Evolutionary conservation across 305 asterid genomes (phyloP), one percentile per base, ranked within the genome.

Genomic region (Fraxinus greggii): DNA sequence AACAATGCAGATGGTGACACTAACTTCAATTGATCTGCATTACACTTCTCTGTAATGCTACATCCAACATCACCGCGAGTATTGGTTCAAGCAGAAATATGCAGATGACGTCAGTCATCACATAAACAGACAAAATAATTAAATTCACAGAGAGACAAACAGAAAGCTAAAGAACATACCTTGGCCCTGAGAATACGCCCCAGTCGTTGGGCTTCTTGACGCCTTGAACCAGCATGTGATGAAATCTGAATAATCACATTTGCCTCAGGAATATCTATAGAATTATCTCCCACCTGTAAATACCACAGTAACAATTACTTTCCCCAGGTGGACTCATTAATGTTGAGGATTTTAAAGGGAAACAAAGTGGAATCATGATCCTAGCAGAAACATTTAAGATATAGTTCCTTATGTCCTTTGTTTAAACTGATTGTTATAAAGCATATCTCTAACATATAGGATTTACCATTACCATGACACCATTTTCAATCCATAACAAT

Each of bases 181-280:
- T 96, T 95, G 38, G 99, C 99, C 97, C 99, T 94, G 80, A 95
- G 98, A 93, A 95, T 95, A 92, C 98, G 99, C 72, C 99, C 99
- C 85, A 95, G 98, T 61, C 99, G 95, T 82, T 95, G 98, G 79
- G 98, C 98, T 88, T 95, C 99, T 86, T 95, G 99, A 84, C 99
- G 95, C 90, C 99, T 92, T 77, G 99, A 95, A 89, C 99, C 99
- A 89, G 99, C 99, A 86, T 95, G 99, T 32, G 99, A 94, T 21
- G 98, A 95, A 83, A 95, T 95, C 85, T 95, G 99, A 80, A 95
- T 95, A 7, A 95, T 94, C 84, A 95, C 99, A 85, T 94, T 95
- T 74, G 99, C 99, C 90, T 96, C 99, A 0, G 99, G 99, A 90
- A 96, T 96, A 92, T 96, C 99, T 33, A 96, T 96, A 45, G 99